Conservation (phyloP, 208 protist species). For the Polymyxa betae region DNA sequence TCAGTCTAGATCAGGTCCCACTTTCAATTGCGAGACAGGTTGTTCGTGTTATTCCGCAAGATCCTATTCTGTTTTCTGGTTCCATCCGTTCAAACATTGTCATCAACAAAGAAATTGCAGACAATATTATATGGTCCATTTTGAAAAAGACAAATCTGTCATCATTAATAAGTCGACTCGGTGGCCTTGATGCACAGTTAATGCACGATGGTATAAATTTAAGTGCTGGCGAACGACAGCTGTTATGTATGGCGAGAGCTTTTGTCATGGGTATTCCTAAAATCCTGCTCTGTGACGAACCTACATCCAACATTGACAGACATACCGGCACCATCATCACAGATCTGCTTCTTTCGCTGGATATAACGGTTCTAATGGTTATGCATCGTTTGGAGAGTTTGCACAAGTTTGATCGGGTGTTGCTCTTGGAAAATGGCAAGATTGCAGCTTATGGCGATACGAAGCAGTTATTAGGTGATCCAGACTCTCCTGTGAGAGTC, state of each 20-base stretch:
- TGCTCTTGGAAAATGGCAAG: not conserved
- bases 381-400: constrained; percentile 26
- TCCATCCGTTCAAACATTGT: not conserved
- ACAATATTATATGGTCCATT: not conserved
- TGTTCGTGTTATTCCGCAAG: constrained; percentile 51
- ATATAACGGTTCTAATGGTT: constrained; percentile 9
- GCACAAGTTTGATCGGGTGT: not conserved
- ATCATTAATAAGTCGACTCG: not conserved
- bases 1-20: constrained; percentile 1
- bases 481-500: not conserved
- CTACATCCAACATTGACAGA: constrained; percentile 42
- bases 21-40: not conserved
- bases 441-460: not conserved
- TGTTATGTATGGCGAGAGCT: constrained; percentile 18
- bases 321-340: not conserved
- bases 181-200: not conserved
- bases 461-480: not conserved
- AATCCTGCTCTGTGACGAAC: constrained; percentile 51
- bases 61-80: constrained; percentile 34
- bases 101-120: not conserved
- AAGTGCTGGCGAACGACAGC: constrained; percentile 21
- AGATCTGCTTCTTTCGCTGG: not conserved
- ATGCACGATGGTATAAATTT: not conserved
- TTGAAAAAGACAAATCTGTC: not conserved
- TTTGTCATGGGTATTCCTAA: not conserved